phyloP scores from a whole-genome alignment of 352 stramenopile species.

The Saprolegnia diclina region DNA sequence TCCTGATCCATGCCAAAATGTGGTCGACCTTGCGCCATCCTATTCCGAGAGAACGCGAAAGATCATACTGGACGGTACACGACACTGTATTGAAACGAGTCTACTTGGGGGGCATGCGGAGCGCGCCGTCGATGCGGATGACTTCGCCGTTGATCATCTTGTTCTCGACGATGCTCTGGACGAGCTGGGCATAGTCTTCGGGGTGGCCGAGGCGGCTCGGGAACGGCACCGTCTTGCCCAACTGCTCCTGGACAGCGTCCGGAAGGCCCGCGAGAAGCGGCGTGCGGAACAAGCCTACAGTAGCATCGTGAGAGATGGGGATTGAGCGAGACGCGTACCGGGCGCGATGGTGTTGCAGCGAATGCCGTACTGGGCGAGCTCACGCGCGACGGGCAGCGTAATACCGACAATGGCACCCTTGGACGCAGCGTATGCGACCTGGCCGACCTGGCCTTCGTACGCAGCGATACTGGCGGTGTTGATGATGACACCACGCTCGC shows the following conservation, averaged over 20 bases:
- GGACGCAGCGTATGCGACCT: slow-evolving; percentile 95
- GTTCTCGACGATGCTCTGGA: slow-evolving; percentile 95
- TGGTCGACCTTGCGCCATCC: not conserved
- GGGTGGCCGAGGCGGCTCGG: slow-evolving; percentile 92
- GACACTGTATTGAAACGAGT: not conserved
- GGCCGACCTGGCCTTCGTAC: slow-evolving; percentile 96
- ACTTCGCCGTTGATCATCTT: slow-evolving; percentile 98
- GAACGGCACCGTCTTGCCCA: slow-evolving; percentile 94
- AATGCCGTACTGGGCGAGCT: slow-evolving; percentile 91
- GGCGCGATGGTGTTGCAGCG: slow-evolving; percentile 96
- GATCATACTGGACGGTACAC: not conserved
- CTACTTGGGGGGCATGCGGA: slow-evolving; percentile 93
- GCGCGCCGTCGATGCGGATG: slow-evolving; percentile 95
- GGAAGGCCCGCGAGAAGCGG: slow-evolving; percentile 93
- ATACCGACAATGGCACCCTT: slow-evolving; percentile 96
- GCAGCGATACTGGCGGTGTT: slow-evolving; percentile 98
- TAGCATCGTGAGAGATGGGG: not conserved
- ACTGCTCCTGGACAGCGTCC: slow-evolving; percentile 89
- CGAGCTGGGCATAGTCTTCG: slow-evolving; percentile 94
- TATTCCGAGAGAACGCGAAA: not conserved
- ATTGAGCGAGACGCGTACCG: slow-evolving; percentile 28
- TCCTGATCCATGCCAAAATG: not conserved
- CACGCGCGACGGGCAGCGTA: slow-evolving; percentile 94
- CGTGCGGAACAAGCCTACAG: slow-evolving; percentile 91
- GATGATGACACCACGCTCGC: slow-evolving; percentile 95